Evolutionary conservation across 1,139 yeast species (phyloP).

Genomic region (Yamadazyma blattariae): DNA sequence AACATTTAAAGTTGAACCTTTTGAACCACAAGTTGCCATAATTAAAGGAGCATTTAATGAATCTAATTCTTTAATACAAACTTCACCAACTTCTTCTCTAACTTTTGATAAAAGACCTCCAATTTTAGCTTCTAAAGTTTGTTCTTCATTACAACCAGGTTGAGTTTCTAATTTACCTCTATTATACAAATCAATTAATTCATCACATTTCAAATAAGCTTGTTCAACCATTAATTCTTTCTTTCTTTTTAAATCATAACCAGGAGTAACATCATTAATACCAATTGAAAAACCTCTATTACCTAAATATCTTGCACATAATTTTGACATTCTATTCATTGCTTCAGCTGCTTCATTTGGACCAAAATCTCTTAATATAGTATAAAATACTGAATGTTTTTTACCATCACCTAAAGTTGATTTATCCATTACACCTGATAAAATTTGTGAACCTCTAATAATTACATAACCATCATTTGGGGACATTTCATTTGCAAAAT

Average conservation of each 20-base stretch:
- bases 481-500: constrained; percentile 88
- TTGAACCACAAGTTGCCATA: constrained; percentile 99
- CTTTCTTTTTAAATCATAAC: constrained; percentile 65
- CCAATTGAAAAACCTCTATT: constrained; percentile 97
- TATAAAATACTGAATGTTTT: constrained; percentile 93
- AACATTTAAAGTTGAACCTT: constrained; percentile 96
- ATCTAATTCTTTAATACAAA: constrained; percentile 88
- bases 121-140: constrained; percentile 94
- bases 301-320: constrained; percentile 93
- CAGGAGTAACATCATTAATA: constrained; percentile 96
- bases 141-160: constrained; percentile 99
- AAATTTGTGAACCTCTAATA: constrained; percentile 83
- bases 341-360: constrained; percentile 93
- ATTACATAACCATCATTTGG: constrained; percentile 94
- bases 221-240: constrained; percentile 88
- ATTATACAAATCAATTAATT: constrained; percentile 74
- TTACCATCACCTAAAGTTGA: constrained; percentile 97
- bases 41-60: constrained; percentile 92
- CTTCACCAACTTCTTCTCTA: constrained; percentile 98
- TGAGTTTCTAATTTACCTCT: constrained; percentile 93
- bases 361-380: constrained; percentile 92
- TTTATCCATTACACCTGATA: constrained; percentile 97
- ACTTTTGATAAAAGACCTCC: constrained; percentile 95
- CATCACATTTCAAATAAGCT: constrained; percentile 92
- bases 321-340: constrained; percentile 97